Evolutionary conservation across 1,139 yeast genomes (phyloP).

Genomic region (Taphrina sp.): DNA sequence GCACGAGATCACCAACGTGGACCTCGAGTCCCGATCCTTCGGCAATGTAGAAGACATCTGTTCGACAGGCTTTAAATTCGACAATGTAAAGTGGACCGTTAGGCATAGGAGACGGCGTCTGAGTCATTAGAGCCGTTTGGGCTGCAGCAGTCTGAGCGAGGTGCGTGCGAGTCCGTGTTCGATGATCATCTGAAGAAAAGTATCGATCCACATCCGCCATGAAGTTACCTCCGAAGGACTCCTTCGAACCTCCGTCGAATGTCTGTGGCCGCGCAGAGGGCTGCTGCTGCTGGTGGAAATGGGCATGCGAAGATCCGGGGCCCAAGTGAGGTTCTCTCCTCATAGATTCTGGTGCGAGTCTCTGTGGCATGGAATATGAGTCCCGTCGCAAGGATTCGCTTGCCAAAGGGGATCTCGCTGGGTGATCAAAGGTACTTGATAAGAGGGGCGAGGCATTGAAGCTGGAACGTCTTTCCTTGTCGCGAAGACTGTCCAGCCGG

Average conservation of each 20-base stretch:
- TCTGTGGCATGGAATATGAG: neutral
- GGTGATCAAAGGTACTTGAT: neutral
- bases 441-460: conserved; percentile 6
- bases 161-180: conserved; percentile 19
- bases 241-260: neutral
- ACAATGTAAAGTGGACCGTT: conserved; percentile 56
- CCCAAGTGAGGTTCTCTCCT: too few relatives aligned
- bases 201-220: conserved; percentile 33
- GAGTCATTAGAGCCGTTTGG: conserved; percentile 3
- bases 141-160: conserved; percentile 9
- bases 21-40: conserved; percentile 53
- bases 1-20: conserved; percentile 72
- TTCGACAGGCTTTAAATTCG: conserved; percentile 80
- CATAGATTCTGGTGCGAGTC: neutral
- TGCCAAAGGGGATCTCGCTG: neutral
- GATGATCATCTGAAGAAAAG: conserved; percentile 31
- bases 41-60: conserved; percentile 76
- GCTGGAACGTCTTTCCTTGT: conserved; percentile 13
- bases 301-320: too few relatives aligned
- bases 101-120: conserved; percentile 35
- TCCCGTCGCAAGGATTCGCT: neutral
- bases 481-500: conserved; percentile 14
- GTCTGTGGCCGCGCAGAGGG: neutral
- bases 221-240: neutral
- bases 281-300: neutral